Conservation (phyloP, 495 filamentous ascomycete species). For the Talaromyces nanjingensis region DNA sequence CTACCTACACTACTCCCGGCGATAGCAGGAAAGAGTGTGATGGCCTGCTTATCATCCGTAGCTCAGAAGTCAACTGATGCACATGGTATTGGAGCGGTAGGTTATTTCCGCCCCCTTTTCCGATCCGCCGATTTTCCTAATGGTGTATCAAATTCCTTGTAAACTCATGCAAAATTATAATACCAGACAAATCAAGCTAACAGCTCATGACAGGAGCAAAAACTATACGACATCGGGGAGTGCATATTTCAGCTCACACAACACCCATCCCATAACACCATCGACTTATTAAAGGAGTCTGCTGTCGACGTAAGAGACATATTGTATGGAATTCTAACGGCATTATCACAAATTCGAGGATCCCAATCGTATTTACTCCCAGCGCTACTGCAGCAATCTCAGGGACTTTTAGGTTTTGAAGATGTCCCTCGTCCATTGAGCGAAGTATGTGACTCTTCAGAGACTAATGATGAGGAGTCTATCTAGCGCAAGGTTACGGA, state of each 20-base stretch:
- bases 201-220: not conserved
- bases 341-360: slow-evolving; percentile 1
- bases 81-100: slow-evolving; percentile 3
- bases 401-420: not conserved
- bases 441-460: not conserved
- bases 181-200: not conserved
- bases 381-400: slow-evolving; percentile 1
- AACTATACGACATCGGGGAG: slow-evolving; percentile 6
- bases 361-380: slow-evolving; percentile 4
- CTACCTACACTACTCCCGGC: not conserved
- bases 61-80: slow-evolving; percentile 4
- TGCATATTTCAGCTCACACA: not conserved
- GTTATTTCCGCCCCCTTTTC: not conserved
- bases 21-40: slow-evolving; percentile 3
- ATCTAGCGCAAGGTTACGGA: no score
- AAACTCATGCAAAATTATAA: not conserved
- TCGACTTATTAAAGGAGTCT: not conserved
- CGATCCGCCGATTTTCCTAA: not conserved
- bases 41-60: slow-evolving; percentile 5
- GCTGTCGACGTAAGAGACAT: not conserved
- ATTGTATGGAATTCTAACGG: not conserved
- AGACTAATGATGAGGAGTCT: not conserved
- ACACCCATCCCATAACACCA: not conserved
- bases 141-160: not conserved
- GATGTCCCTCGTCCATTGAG: not conserved